Evolutionary conservation across 208 protist species (phyloP).

Genomic region (Acanthamoeba royreba): DNA sequence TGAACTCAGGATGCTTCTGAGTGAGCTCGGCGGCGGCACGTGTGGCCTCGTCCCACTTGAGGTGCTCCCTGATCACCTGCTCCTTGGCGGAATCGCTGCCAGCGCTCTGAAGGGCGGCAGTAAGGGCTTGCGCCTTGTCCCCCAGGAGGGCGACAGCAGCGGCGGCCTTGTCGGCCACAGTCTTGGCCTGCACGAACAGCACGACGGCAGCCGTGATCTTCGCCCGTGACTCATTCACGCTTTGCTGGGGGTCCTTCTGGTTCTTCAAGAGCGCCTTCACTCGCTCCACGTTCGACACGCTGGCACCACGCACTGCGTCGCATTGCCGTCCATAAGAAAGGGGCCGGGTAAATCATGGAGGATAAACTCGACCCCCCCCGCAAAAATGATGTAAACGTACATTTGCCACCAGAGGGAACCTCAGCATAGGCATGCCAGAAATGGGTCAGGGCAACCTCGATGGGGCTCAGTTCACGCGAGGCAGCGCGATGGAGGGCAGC

Average conservation of each 20-base stretch:
- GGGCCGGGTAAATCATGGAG: too few relatives aligned
- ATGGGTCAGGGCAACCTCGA: neutral
- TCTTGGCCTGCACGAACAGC: neutral
- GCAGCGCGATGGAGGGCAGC: neutral
- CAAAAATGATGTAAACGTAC: neutral
- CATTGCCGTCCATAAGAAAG: neutral
- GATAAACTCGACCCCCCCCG: too few relatives aligned
- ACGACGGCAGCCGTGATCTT: neutral
- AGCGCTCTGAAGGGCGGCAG: neutral
- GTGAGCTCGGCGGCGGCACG: neutral
- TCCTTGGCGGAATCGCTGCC: neutral
- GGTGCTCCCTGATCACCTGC: neutral
- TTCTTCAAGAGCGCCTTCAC: neutral
- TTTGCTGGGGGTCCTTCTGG: neutral
- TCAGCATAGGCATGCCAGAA: neutral
- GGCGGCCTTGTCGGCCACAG: neutral
- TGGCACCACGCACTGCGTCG: neutral
- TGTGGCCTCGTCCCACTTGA: neutral
- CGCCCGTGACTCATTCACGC: neutral
- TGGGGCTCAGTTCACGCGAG: neutral
- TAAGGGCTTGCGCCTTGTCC: neutral
- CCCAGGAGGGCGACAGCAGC: neutral
- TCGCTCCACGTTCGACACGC: neutral
- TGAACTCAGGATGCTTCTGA: neutral
- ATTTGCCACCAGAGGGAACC: neutral